These are phyloP conservation scores for Cyclocybe cylindracea DNA, from an alignment of 768 basidiomycete species.

Conservation along the genomic window DNA sequence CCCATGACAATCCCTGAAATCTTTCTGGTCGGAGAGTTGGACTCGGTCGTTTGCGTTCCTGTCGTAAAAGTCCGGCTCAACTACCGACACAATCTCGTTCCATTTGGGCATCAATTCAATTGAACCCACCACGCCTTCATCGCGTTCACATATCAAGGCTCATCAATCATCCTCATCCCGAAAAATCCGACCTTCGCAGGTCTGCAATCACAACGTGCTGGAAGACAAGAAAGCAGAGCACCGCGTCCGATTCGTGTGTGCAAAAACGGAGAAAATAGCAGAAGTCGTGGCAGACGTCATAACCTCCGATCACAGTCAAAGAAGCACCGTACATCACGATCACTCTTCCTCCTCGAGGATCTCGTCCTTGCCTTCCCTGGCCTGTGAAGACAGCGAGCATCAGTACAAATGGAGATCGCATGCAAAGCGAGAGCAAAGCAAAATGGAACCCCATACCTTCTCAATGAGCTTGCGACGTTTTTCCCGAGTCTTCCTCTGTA, in stretches of 20 bases:
- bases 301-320: neutral
- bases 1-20: too few species aligned
- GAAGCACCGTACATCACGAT: neutral
- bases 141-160: too few species aligned
- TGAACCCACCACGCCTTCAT: neutral
- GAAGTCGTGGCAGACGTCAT: neutral
- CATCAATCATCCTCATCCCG: too few species aligned
- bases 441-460: conserved; percentile 51
- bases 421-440: conserved; percentile 3
- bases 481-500: conserved; percentile 80
- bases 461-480: conserved; percentile 69
- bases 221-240: too few species aligned
- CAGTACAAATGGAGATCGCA: conserved; percentile 14
- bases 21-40: too few species aligned
- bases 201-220: too few species aligned
- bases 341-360: conserved; percentile 52
- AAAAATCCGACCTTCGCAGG: too few species aligned
- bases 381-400: conserved; percentile 39
- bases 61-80: too few species aligned
- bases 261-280: neutral
- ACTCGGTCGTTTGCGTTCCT: too few species aligned
- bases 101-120: too few species aligned
- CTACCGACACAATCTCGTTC: too few species aligned
- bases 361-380: conserved; percentile 69
- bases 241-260: too few species aligned